Evolutionary conservation across 2,329 filamentous ascomycete species (phyloP).

Genomic region (Biscogniauxia sp.): DNA sequence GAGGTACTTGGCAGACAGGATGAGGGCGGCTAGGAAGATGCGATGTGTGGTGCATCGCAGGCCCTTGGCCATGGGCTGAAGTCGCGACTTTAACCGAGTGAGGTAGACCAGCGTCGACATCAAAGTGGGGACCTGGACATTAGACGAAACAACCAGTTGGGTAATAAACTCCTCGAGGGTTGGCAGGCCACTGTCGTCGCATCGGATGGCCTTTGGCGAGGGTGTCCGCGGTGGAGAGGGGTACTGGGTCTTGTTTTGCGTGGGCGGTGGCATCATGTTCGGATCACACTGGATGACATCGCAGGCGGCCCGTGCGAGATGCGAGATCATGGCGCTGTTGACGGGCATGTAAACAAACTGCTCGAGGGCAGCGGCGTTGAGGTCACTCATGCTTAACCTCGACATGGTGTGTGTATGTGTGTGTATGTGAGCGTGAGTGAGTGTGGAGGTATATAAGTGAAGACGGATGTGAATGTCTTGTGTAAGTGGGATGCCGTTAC

Average conservation of each 20-base stretch:
- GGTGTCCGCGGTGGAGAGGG: conserved; percentile 52
- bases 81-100: conserved; percentile 73
- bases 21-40: conserved; percentile 89
- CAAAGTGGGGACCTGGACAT: conserved; percentile 94
- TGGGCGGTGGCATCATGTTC: conserved; percentile 49
- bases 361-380: conserved; percentile 74
- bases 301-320: conserved; percentile 70
- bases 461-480: neutral
- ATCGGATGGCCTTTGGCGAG: conserved; percentile 43
- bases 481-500: neutral
- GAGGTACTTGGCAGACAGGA: conserved; percentile 90
- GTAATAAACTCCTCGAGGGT: conserved; percentile 88
- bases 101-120: conserved; percentile 98
- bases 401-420: conserved; percentile 42
- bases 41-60: conserved; percentile 95
- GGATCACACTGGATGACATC: conserved; percentile 80
- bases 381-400: conserved; percentile 49
- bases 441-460: neutral
- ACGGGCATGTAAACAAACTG: conserved; percentile 79
- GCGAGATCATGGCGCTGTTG: conserved; percentile 71
- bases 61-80: conserved; percentile 93
- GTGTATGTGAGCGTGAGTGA: conserved; percentile 15
- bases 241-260: conserved; percentile 37
- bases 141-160: conserved; percentile 85
- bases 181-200: conserved; percentile 61